Evolutionary conservation across 108 stramenopile genomes (phyloP), one percentile per base, ranked within the genome.

Genomic region (Cylindrotheca fusiformis): DNA sequence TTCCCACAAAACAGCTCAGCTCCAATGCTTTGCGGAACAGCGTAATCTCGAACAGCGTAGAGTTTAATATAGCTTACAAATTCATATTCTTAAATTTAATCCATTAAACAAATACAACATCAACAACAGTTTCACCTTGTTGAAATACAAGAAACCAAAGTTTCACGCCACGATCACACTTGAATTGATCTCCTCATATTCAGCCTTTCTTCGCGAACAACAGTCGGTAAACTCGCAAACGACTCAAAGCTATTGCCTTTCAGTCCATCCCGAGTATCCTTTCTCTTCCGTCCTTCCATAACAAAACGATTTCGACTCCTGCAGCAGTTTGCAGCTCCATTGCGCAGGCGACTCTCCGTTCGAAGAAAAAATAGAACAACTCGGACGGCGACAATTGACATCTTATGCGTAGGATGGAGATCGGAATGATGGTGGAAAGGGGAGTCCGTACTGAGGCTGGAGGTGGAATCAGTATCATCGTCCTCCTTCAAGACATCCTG

Each of bases 331-430:
- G n/a, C n/a, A n/a, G 55, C 50, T 18, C 55, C 20, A n/a, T 78
- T 68, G 3, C 77, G 77, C 17, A 72, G 55, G 48, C 55, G 55
- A 28, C 67, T 55, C 52, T 78, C 77, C 54, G 72, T 71, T 20
- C 60, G 66, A 55, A 65, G 67, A 31, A 67, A 62, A 23, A 58
- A 60, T 21, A 52, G 58, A 17, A 78, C 48, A 21, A 52, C 19
- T 47, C 60, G 52, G 25, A 72, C 47, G 48, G 68, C 58, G 26
- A 49, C 50, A 55, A 52, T 66, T 19, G 77, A 56, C 49, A 72
- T 19, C 19, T 41, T 18, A 45, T 67, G 65, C 46, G 58, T 47
- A 19, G 63, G 48, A 12, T 66, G 44, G 50, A 67, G 5, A 22
- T 70, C 30, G 4, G 57, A 47, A 25, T 22, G 45, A n/a, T 20